A percentile compares a stretch with the other conserved stretches of the same genome.
Conservation (phyloP, 169 alveolate species). For the Eimeria tenella region DNA sequence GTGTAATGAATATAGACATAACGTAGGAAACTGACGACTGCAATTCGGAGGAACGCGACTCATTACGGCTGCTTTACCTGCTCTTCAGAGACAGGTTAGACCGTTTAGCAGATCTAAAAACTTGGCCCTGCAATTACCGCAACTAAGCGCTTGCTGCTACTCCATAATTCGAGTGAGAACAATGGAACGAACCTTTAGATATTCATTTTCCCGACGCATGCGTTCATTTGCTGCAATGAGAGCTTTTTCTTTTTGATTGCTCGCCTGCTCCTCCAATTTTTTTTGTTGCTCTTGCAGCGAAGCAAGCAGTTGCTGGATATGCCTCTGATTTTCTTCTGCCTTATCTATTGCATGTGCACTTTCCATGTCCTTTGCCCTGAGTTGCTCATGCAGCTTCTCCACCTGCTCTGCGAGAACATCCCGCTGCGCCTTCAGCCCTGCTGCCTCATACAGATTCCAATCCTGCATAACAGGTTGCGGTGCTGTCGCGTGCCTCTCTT, state of each 20-base stretch:
- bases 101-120: too few species aligned
- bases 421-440: not conserved
- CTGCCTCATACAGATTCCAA: not conserved
- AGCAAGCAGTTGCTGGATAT: slow-evolving; percentile 38
- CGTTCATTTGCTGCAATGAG: slow-evolving; percentile 35
- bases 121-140: too few species aligned
- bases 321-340: slow-evolving; percentile 7
- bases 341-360: not conserved
- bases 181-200: slow-evolving; percentile 20
- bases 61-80: too few species aligned
- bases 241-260: not conserved
- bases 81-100: too few species aligned
- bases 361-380: not conserved
- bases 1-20: too few species aligned
- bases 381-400: slow-evolving; percentile 1
- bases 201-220: slow-evolving; percentile 30
- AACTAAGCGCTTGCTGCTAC: too few species aligned
- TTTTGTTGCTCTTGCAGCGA: slow-evolving; percentile 20
- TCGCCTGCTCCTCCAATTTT: not conserved
- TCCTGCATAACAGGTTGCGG: not conserved
- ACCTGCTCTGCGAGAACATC: not conserved
- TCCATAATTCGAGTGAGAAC: too few species aligned
- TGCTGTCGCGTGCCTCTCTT: slow-evolving; percentile 17
- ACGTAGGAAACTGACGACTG: too few species aligned
- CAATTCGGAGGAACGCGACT: too few species aligned